These are phyloP conservation scores for Vigna unguiculata DNA, from an alignment of 306 rosid species.

Conservation along the genomic window DNA sequence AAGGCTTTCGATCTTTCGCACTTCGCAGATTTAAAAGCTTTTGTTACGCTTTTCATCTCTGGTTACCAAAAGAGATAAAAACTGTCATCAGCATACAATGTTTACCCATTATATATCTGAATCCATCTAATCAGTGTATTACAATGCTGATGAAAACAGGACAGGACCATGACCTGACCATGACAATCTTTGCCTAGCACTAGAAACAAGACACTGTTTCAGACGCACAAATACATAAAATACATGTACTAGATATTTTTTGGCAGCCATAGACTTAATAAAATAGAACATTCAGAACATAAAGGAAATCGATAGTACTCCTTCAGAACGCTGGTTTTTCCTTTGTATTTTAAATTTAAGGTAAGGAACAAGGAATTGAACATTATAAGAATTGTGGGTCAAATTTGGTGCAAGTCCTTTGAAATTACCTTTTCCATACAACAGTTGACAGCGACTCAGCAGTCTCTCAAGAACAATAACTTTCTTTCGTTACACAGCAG, in stretches of 20 bases:
- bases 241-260: background rate
- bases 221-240: background rate
- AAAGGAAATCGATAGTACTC: background rate
- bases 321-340: background rate
- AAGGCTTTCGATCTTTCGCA: too few relatives aligned
- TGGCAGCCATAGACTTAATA: background rate
- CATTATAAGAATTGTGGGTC: background rate
- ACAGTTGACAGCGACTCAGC: background rate
- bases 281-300: background rate
- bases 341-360: background rate
- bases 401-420: background rate
- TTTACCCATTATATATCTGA: background rate
- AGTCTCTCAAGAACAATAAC: slow-evolving; percentile 4
- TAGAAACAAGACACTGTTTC: background rate
- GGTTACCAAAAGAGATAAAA: too few relatives aligned
- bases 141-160: background rate
- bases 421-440: slow-evolving; percentile 3
- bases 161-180: background rate
- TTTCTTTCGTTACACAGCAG: slow-evolving; percentile 6
- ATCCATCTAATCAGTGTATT: background rate
- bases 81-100: background rate
- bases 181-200: background rate
- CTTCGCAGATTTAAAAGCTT: too few relatives aligned
- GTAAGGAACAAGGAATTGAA: background rate
- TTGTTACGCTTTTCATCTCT: too few relatives aligned